These are phyloP conservation scores for Yamadazyma philogaea DNA, from an alignment of 805 yeast genomes.

Conservation along the genomic window DNA sequence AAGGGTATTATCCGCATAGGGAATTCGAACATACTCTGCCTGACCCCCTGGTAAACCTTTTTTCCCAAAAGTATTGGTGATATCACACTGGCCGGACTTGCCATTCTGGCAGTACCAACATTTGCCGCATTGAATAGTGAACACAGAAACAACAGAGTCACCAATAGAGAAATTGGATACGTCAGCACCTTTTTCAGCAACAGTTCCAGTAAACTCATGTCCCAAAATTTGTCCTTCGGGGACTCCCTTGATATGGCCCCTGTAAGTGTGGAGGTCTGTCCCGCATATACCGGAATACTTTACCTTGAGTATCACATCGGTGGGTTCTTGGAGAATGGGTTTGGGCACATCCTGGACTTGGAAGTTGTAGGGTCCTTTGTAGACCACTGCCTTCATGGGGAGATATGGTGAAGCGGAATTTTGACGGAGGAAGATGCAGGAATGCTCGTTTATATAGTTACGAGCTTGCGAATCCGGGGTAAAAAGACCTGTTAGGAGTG, in stretches of 20 bases:
- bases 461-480: not conserved
- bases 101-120: constrained; percentile 60
- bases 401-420: not conserved
- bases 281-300: constrained; percentile 52
- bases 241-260: constrained; percentile 42
- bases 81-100: constrained; percentile 51
- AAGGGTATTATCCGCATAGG: constrained; percentile 52
- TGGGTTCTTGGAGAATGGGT: constrained; percentile 35
- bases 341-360: constrained; percentile 36
- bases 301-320: constrained; percentile 48
- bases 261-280: constrained; percentile 51
- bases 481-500: no score
- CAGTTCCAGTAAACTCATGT: constrained; percentile 48
- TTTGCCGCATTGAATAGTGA: constrained; percentile 57
- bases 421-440: not conserved
- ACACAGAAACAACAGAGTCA: constrained; percentile 45
- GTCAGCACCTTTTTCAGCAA: constrained; percentile 37
- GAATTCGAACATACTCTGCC: constrained; percentile 60
- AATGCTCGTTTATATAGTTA: not conserved
- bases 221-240: constrained; percentile 43
- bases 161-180: constrained; percentile 38
- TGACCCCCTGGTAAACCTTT: constrained; percentile 58
- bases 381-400: constrained; percentile 50
- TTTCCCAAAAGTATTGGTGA: constrained; percentile 57
- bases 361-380: constrained; percentile 42